Percentiles rank a stretch among this genome's conserved stretches.
Evolutionary conservation across 805 yeast genomes (phyloP).

Genomic region (Hanseniaspora valbyensis): DNA sequence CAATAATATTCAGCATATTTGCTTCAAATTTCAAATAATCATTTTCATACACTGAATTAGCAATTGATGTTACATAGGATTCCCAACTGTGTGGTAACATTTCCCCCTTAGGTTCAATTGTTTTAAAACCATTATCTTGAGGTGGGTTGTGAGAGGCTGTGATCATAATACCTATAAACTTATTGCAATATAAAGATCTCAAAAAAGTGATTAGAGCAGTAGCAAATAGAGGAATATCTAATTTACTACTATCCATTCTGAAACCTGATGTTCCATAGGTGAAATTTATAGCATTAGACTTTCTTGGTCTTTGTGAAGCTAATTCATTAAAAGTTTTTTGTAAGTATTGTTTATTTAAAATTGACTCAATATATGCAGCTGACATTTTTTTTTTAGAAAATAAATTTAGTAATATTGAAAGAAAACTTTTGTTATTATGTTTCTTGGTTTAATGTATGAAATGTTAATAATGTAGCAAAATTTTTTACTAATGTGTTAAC

Average conservation of each 20-base stretch:
- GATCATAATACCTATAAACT: constrained; percentile 87
- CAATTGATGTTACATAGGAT: constrained; percentile 60
- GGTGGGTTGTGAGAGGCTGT: constrained; percentile 96
- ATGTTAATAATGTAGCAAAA: too few relatives aligned
- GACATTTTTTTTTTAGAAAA: too few relatives aligned
- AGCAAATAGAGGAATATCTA: constrained; percentile 74
- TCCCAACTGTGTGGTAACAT: constrained; percentile 87
- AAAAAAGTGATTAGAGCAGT: constrained; percentile 75
- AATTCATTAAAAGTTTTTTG: not conserved
- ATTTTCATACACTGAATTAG: constrained; percentile 45
- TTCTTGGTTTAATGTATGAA: too few relatives aligned
- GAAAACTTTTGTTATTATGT: too few relatives aligned
- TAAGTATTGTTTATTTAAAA: constrained; percentile 27
- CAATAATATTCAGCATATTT: constrained; percentile 8
- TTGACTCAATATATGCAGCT: constrained; percentile 16
- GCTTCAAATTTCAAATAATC: constrained; percentile 19
- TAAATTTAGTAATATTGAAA: too few relatives aligned
- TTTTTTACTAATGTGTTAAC: too few relatives aligned
- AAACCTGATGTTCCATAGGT: constrained; percentile 97
- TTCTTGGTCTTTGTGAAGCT: not conserved
- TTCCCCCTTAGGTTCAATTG: constrained; percentile 88
- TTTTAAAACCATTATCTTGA: constrained; percentile 77
- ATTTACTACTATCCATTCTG: constrained; percentile 54
- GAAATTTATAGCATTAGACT: constrained; percentile 30
- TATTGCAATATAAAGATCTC: constrained; percentile 60